Conservation (phyloP, 208 protist species). For the Wallacemonas rigidus region DNA sequence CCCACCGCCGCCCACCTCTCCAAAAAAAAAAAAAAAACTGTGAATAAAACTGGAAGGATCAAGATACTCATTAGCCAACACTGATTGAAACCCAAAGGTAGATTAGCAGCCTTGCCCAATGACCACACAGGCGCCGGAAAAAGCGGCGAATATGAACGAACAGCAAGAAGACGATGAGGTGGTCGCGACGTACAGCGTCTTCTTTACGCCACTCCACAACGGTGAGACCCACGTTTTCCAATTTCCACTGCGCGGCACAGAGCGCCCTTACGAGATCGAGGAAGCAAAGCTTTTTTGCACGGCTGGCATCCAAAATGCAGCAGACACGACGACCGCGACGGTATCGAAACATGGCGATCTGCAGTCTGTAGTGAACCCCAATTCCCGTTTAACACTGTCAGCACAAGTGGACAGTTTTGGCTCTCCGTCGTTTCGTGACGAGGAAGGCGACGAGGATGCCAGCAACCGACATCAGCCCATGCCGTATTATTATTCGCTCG, state of each 20-base stretch:
- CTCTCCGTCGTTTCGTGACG: constrained; percentile 59
- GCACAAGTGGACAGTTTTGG: constrained; percentile 80
- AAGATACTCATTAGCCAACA: too few relatives aligned
- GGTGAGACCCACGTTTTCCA: constrained; percentile 86
- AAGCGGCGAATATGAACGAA: not conserved
- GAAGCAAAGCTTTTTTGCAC: constrained; percentile 64
- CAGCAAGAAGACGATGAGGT: constrained; percentile 65
- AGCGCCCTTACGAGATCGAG: constrained; percentile 79
- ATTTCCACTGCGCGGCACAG: constrained; percentile 68
- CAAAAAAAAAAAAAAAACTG: too few relatives aligned
- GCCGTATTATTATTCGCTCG: constrained; percentile 63
- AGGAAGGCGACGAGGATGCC: constrained; percentile 4
- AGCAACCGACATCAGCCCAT: constrained; percentile 8
- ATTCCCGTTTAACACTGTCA: constrained; percentile 71
- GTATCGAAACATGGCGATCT: not conserved
- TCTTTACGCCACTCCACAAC: constrained; percentile 52
- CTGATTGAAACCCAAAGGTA: too few relatives aligned
- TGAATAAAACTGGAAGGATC: too few relatives aligned
- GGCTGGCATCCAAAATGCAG: constrained; percentile 20
- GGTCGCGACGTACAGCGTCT: constrained; percentile 80
- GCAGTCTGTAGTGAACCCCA: constrained; percentile 29
- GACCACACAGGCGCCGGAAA: not conserved
- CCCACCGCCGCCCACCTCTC: too few relatives aligned
- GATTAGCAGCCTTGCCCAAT: not conserved
- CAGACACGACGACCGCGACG: not conserved